Evolutionary conservation across 2,329 filamentous ascomycete species (phyloP), one percentile per base, ranked within the genome.

Genomic region (Aphanoascus verrucosus): DNA sequence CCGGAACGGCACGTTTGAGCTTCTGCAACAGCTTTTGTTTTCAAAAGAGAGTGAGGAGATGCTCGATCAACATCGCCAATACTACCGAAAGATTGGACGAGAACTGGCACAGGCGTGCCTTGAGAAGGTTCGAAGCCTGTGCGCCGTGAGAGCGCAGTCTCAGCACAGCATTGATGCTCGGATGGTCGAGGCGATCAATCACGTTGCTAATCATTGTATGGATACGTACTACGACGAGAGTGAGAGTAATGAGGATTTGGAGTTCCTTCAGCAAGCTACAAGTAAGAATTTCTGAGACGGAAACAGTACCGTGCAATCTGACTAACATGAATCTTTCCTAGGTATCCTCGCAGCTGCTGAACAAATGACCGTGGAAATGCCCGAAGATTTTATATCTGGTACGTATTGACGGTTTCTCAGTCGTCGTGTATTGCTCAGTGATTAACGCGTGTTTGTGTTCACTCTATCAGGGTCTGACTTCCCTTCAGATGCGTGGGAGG

Each of bases 11-110:
- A 75, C 76, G 0, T 64, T 73, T 45, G 68, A 71, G 11, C 61
- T 76, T 48, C 56, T 77, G 37, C 67, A 67, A 34, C 61, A 65
- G 17, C 62, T 74, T 20, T 56, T 77, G 15, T 75, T 77, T 56
- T 62, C 61, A 42, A 66, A 62, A 41, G 65, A 67, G 42, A 56
- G 58, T 34, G 64, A 65, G 37, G 65, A 67, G 51, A 51, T 57
- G 14, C 54, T 55, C 15, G 62, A 66, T 7, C 61, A 65, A 11
- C 61, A 58, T 55, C 60, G 62, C 42, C 52, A 62, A 3, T 65
- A 58, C 37, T 62, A 65, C 53, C 52, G 52, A 6, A 56, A 56
- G 6, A 60, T 70, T 37, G 68, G 65, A 9, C 68, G 63, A 34
- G 62, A 65, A 32, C 59, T 72, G 15, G 59, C 61, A 17, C 60